Percentiles rank a stretch among this genome's conserved stretches.
phyloP scores from a whole-genome alignment of 768 basidiomycete genomes.

The Galerina marginata region DNA sequence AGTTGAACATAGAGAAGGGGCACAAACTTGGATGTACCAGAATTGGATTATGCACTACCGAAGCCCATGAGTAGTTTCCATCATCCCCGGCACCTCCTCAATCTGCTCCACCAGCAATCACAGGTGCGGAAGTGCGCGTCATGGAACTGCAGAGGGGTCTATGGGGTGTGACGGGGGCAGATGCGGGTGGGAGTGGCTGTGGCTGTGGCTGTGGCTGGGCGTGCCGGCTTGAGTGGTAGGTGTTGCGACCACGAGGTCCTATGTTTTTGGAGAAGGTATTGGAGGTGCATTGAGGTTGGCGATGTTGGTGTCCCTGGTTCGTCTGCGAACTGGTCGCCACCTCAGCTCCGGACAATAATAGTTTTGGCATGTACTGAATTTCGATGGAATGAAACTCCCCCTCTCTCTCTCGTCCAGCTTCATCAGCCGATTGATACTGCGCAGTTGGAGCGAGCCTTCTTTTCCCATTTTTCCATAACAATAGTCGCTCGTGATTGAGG shows the following conservation, averaged over 20 bases:
- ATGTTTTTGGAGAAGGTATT: slow-evolving; percentile 22
- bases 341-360: not conserved
- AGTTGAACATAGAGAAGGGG: too few species aligned
- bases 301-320: slow-evolving; percentile 24
- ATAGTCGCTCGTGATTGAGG: slow-evolving; percentile 37
- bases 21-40: too few species aligned
- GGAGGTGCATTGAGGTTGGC: slow-evolving; percentile 11
- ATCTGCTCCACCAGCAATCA: too few species aligned
- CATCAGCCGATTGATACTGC: slow-evolving; percentile 69
- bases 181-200: slow-evolving; percentile 5
- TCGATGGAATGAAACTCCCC: slow-evolving; percentile 71
- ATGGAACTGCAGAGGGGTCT: slow-evolving; percentile 94
- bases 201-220: not conserved
- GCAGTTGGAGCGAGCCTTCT: slow-evolving; percentile 69
- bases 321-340: slow-evolving; percentile 19
- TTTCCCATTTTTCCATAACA: slow-evolving; percentile 91
- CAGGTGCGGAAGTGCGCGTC: too few species aligned
- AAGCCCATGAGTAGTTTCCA: too few species aligned
- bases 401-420: slow-evolving; percentile 52
- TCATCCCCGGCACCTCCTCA: too few species aligned
- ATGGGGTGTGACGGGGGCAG: slow-evolving; percentile 81
- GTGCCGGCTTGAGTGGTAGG: not conserved
- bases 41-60: too few species aligned
- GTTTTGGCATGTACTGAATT: slow-evolving; percentile 51
- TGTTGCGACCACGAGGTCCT: slow-evolving; percentile 41